Conservation (phyloP, 352 stramenopile genomes). For the Phytopythium montanum region DNA sequence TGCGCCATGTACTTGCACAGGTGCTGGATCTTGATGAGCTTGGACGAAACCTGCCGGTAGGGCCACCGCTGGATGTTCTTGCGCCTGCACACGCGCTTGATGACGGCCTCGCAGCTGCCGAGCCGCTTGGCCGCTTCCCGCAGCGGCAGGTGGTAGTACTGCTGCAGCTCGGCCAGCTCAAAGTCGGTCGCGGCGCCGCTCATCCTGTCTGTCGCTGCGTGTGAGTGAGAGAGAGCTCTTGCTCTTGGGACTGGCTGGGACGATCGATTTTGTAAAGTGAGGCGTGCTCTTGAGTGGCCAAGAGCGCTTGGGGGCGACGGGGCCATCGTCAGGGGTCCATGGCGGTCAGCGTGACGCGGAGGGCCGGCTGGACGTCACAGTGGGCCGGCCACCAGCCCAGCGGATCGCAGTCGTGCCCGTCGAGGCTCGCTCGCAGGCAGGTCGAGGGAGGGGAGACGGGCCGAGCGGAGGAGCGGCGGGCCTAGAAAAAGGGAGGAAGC, state of each 20-base stretch:
- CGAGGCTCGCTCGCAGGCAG: background rate
- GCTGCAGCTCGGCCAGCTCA: constrained; percentile 72
- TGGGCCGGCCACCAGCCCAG: background rate
- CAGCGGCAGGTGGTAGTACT: constrained; percentile 85
- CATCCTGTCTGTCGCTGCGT: constrained; percentile 6
- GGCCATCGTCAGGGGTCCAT: background rate
- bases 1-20: constrained; percentile 85
- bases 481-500: constrained; percentile 2
- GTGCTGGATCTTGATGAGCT: constrained; percentile 85
- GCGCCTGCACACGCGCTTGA: constrained; percentile 80
- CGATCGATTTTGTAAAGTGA: constrained; percentile 5
- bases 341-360: too few relatives aligned
- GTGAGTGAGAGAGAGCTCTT: background rate
- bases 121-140: constrained; percentile 70
- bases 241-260: constrained; percentile 3
- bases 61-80: constrained; percentile 81
- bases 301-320: constrained; percentile 1
- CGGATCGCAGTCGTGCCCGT: constrained; percentile 2
- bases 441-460: background rate
- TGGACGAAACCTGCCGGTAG: constrained; percentile 82
- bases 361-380: background rate
- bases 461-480: background rate
- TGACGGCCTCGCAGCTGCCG: constrained; percentile 72
- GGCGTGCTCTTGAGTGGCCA: constrained; percentile 1
- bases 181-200: constrained; percentile 68